Evolutionary conservation across 2,329 filamentous ascomycete genomes (phyloP), one percentile per base, ranked within the genome.

Genomic region (Claviceps arundinis): DNA sequence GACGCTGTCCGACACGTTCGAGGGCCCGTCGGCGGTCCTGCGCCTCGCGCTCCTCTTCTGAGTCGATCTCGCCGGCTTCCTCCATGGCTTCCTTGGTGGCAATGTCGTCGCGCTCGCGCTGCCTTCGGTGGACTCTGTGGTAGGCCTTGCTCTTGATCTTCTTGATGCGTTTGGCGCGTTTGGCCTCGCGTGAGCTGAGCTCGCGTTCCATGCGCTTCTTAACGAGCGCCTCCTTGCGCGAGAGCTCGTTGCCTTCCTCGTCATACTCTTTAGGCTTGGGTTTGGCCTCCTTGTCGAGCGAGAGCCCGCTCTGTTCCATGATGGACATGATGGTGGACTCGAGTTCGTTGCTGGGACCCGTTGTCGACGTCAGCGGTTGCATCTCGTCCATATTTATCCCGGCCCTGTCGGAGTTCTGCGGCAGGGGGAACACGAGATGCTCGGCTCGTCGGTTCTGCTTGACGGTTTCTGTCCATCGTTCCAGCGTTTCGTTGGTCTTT

Each of bases 121-220:
- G 87, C 64, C 85, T 95, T 40, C 91, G 82, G 68, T 97, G 91
- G 14, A 97, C 85, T 45, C 90, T 84, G 52, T 91, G 87, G 65
- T 95, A 98, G 0, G 89, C 81, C 68, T 96, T 98, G 65, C 87
- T 94, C 76, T 98, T 98, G 72, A 98, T 98, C 74, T 97, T 97
- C 72, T 96, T 95, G 70, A 98, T 89, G 24, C 93, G 84, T 70
- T 90, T 94, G 7, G 89, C 81, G 52, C 89, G 85, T 44, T 89
- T 84, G 62, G 94, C 85, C 68, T 97, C 91, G 11, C 90, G 80
- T 60, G 94, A 95, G 57, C 91, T 77, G 7, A 95, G 71, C 61
- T 97, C 91, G 58, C 93, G 78, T 56, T 87, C 82, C 65, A 82
- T 83, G 13, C 93, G 83, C 52, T 91, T 77, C 62, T 90, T 82